Base-by-base conservation (phyloP, 2,329 filamentous ascomycete genomes). In the Amylocarpus encephaloides region DNA sequence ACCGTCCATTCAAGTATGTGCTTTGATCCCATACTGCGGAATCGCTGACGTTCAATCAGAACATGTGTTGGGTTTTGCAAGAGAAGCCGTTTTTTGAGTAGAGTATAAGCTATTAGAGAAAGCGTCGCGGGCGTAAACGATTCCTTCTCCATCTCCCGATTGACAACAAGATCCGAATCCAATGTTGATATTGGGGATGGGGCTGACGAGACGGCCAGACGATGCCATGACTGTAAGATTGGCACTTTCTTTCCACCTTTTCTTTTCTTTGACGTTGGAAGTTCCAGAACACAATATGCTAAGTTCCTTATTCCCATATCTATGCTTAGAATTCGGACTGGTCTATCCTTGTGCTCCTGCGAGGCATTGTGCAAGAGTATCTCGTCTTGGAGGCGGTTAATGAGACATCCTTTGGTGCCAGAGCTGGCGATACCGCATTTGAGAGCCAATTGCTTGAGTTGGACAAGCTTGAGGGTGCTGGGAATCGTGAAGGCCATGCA, bases 221-320 rank as follows among this genome's bases (percentile, higher is more conserved):
- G 64, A 36, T 67, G 66, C 73, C 73, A 76, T 1, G 52, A 43
- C 30, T 49, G 15, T 32, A 48, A 43, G 1, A 30, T 46, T 6
- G 49, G 39, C 18, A 38, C 16, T 35, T 30, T 10, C 33, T 44
- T 40, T 3, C n/a, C 19, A 22, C 13, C 10, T 41, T 30, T 5
- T 11, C 34, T 32, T 36, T 46, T 29, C 22, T 6, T n/a, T 32
- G 30, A 39, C 64, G 60, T 10, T 71, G 59, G 45, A 43, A 32
- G 56, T 54, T 62, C 59, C 6, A 87, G 66, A 53, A 88, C 74
- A 56, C 85, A 86, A 64, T 82, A 88, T 1, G 87, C 88, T 3
- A 94, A 72, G 64, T 94, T 94, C 39, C 80, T 81, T 57, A 94
- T 86, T 3, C 88, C 88, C 80, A 93, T 85, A 66, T 94, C 88